Percentiles rank a stretch among this genome's conserved stretches.
phyloP scores from a whole-genome alignment of 2,329 filamentous ascomycete genomes.

The Fusarium sp. region DNA sequence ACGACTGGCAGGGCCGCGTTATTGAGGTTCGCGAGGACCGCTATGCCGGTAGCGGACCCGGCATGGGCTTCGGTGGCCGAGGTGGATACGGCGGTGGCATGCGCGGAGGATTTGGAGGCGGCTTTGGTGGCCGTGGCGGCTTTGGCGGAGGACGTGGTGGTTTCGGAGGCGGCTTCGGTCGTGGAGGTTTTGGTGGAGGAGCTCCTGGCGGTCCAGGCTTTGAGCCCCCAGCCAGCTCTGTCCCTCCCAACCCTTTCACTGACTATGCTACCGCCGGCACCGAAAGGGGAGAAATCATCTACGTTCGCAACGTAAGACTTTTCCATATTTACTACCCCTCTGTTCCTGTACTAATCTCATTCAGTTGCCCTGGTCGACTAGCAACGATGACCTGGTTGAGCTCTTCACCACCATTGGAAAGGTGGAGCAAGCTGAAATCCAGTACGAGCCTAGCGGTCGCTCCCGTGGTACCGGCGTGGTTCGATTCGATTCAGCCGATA shows the following conservation, averaged over 20 bases:
- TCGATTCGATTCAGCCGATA: constrained; percentile 84
- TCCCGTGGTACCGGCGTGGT: constrained; percentile 98
- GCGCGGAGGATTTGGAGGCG: constrained; percentile 70
- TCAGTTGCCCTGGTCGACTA: constrained; percentile 97
- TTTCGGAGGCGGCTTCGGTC: constrained; percentile 60
- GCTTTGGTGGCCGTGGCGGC: constrained; percentile 63
- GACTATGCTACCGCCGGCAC: constrained; percentile 90
- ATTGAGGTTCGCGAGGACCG: constrained; percentile 97
- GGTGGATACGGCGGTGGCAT: constrained; percentile 71
- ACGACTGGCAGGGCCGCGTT: constrained; percentile 95
- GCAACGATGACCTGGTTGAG: constrained; percentile 96
- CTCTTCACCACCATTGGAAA: constrained; percentile 98
- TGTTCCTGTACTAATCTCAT: constrained; percentile 39
- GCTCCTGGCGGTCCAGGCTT: constrained; percentile 53
- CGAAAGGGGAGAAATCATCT: constrained; percentile 86
- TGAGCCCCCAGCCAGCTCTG: constrained; percentile 63
- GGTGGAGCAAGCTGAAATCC: constrained; percentile 98
- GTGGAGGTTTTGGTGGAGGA: constrained; percentile 61
- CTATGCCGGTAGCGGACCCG: constrained; percentile 76
- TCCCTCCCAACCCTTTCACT: constrained; percentile 89
- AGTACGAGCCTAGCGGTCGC: constrained; percentile 96
- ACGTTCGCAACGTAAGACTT: constrained; percentile 91
- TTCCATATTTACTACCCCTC: not conserved
- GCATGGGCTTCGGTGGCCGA: constrained; percentile 66
- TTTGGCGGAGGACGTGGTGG: constrained; percentile 60